Percentiles rank a stretch among this genome's conserved stretches.
phyloP scores from a whole-genome alignment of 108 stramenopile species.

The Pseudonitzschia delicatissima region DNA sequence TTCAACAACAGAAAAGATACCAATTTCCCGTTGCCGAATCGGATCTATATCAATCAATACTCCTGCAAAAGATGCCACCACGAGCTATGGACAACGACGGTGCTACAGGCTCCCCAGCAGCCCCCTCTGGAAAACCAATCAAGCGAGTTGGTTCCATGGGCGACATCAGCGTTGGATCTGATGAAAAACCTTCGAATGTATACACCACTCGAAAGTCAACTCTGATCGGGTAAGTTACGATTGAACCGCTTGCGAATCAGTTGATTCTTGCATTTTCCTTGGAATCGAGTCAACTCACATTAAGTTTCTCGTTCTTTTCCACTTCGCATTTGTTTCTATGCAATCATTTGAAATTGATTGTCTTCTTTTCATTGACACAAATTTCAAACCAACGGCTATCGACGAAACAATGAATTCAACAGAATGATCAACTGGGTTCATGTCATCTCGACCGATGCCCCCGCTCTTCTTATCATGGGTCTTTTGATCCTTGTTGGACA shows the following conservation, averaged over 20 bases:
- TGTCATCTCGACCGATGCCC: constrained; percentile 74
- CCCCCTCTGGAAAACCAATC: constrained; percentile 17
- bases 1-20: too few relatives aligned
- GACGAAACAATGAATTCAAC: constrained; percentile 1
- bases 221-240: constrained; percentile 54
- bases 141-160: constrained; percentile 33
- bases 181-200: constrained; percentile 18
- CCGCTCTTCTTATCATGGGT: constrained; percentile 61
- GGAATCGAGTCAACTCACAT: not conserved
- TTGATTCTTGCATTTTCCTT: not conserved
- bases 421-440: constrained; percentile 91
- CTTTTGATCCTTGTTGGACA: constrained; percentile 66
- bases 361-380: not conserved
- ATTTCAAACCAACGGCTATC: not conserved
- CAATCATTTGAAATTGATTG: not conserved
- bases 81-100: constrained; percentile 14
- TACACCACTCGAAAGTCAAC: constrained; percentile 55
- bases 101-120: not conserved
- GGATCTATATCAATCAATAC: too few relatives aligned
- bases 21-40: too few relatives aligned
- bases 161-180: constrained; percentile 18
- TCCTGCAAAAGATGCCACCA: constrained; percentile 22
- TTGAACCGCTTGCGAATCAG: not conserved
- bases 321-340: not conserved
- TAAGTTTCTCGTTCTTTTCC: not conserved